Conservation (phyloP, 225 moss, liverwort and hornwort species). For the Physcomitrellopsis africana region DNA sequence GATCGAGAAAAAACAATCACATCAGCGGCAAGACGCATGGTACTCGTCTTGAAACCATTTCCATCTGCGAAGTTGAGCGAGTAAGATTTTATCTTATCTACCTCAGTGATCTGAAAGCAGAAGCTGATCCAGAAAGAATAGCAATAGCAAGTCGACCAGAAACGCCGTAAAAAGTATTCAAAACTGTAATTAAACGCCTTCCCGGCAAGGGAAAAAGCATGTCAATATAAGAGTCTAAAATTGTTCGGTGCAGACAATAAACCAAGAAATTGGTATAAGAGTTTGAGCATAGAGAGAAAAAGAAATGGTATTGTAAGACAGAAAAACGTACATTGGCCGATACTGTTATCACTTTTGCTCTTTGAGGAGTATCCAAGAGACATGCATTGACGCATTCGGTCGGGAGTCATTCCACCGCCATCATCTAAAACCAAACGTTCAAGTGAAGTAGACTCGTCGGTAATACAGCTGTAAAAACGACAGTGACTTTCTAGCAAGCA, state of each 20-base stretch:
- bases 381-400: constrained; percentile 79
- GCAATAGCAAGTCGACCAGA: neutral
- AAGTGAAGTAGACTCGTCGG: neutral
- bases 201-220: neutral
- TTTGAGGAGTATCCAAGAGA: constrained; percentile 70
- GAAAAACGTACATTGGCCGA: constrained; percentile 59
- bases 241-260: neutral
- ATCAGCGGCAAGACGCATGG: constrained; percentile 92
- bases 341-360: constrained; percentile 69
- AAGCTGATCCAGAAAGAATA: neutral
- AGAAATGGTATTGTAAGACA: neutral
- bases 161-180: neutral
- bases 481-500: neutral
- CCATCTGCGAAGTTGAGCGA: constrained; percentile 54
- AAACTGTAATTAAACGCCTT: neutral
- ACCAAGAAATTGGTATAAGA: neutral
- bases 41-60: constrained; percentile 95
- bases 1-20: constrained; percentile 84
- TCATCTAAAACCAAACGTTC: constrained; percentile 50
- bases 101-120: neutral
- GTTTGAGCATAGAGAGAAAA: neutral
- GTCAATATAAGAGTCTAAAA: neutral
- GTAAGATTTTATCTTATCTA: neutral
- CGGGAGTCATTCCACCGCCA: constrained; percentile 80
- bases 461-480: neutral